Evolutionary conservation across 495 filamentous ascomycete genomes (phyloP), one percentile per base, ranked within the genome.

Genomic region (Talaromyces proteolyticus): DNA sequence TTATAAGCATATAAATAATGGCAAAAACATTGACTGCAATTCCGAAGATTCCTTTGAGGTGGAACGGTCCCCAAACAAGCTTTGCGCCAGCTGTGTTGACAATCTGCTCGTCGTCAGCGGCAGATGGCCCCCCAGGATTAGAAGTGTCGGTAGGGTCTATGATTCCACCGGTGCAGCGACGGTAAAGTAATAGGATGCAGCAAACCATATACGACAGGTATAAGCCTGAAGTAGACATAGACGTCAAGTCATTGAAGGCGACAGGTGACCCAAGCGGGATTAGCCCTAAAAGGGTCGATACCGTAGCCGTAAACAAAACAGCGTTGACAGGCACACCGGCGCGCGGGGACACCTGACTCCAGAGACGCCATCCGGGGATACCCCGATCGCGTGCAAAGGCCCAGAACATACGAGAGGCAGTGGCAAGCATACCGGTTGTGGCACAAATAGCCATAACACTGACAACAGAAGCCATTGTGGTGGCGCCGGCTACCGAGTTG

Each of bases 321-420:
- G 47, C 29, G 22, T 49, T 49, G 12, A 49, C 21, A 6, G 64
- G 66, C 2, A 64, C 53, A 12, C 57, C 55, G 4, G 62, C 48
- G 1, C 46, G 18, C 0, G 53, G 41, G n/a, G 57, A 54, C 0
- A 64, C 47, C 43, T 17, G 18, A 1, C 57, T 50, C 16, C 65
- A 45, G 12, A 53, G 47, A 4, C 25, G 24, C 4, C 63, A 65
- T 37, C 50, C 57, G 42, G 79, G 80, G 7, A 82, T 59, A 2
- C 80, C 79, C 10, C 64, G 54, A 51, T 82, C 79, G 18, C 80
- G 65, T 3, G 78, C 74, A 61, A 79, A 84, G 5, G 78, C 73
- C 70, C 71, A 81, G 1, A 81, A 65, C 62, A 81, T 79, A 0
- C 79, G 68, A 4, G 78, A 80, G 6, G 77, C 71, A 0, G 78